phyloP scores from a whole-genome alignment of 2,329 filamentous ascomycete genomes.

The Hymenoscyphus occultus region DNA sequence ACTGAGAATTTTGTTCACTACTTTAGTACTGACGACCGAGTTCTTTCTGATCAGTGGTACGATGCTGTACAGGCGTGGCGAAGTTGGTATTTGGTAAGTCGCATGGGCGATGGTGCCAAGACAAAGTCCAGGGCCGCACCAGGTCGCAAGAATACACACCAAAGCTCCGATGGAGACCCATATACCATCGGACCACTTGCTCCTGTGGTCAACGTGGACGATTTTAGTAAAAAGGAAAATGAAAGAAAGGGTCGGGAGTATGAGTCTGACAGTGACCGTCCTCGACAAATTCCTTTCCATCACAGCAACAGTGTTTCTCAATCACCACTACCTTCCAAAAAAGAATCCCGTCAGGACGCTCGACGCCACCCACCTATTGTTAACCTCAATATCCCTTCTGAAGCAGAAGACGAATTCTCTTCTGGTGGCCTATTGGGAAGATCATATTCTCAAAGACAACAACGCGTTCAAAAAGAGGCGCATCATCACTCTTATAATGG shows the following conservation, averaged over 20 bases:
- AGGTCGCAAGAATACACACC: slow-evolving; percentile 20
- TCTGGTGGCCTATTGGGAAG: slow-evolving; percentile 47
- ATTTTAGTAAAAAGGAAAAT: slow-evolving; percentile 43
- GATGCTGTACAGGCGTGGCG: slow-evolving; percentile 75
- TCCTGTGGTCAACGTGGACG: slow-evolving; percentile 62
- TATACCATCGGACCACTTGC: slow-evolving; percentile 67
- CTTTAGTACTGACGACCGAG: slow-evolving; percentile 75
- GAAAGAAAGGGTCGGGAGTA: slow-evolving; percentile 17
- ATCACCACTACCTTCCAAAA: slow-evolving; percentile 13
- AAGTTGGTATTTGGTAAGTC: slow-evolving; percentile 85
- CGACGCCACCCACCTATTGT: slow-evolving; percentile 29
- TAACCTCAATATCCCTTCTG: slow-evolving; percentile 26
- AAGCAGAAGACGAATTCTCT: slow-evolving; percentile 41
- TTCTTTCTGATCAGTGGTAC: slow-evolving; percentile 66
- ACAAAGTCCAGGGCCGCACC: slow-evolving; percentile 16
- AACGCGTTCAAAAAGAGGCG: slow-evolving; percentile 35
- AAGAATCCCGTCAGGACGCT: slow-evolving; percentile 22
- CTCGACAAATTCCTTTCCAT: slow-evolving; percentile 34
- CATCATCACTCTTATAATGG: slow-evolving; percentile 15
- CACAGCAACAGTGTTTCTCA: slow-evolving; percentile 29
- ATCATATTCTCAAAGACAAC: slow-evolving; percentile 47
- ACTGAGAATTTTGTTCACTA: slow-evolving; percentile 89
- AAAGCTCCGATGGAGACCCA: slow-evolving; percentile 48
- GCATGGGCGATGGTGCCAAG: slow-evolving; percentile 46
- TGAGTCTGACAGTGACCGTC: slow-evolving; percentile 31